These are phyloP conservation scores for Chrysoporthe puriensis DNA, from an alignment of 2,329 filamentous ascomycete species.

Conservation along the genomic window DNA sequence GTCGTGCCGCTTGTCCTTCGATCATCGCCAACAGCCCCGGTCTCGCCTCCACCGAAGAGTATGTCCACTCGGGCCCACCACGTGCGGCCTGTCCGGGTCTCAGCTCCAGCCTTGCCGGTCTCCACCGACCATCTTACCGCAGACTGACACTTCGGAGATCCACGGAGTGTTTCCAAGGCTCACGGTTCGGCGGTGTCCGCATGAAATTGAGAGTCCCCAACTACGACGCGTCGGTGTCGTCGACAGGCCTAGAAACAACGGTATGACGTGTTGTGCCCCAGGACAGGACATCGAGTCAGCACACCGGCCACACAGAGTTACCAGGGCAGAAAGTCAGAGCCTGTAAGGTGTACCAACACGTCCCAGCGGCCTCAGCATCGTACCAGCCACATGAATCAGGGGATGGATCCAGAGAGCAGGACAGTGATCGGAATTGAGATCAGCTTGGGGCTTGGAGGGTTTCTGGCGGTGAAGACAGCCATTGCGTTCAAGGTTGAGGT, in stretches of 20 bases:
- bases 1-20: slow-evolving; percentile 11
- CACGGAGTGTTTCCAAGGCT: slow-evolving; percentile 39
- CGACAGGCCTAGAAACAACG: slow-evolving; percentile 35
- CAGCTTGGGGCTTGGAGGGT: not conserved
- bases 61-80: slow-evolving; percentile 20
- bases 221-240: slow-evolving; percentile 37
- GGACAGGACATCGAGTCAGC: slow-evolving; percentile 43
- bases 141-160: slow-evolving; percentile 27
- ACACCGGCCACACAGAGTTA: slow-evolving; percentile 55
- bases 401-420: slow-evolving; percentile 63
- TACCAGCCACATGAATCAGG: slow-evolving; percentile 64
- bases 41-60: slow-evolving; percentile 16
- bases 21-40: slow-evolving; percentile 7
- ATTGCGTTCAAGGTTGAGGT: slow-evolving; percentile 14
- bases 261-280: slow-evolving; percentile 36
- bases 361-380: slow-evolving; percentile 62
- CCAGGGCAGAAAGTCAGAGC: slow-evolving; percentile 46
- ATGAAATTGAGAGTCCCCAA: slow-evolving; percentile 43
- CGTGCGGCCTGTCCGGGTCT: slow-evolving; percentile 22
- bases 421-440: slow-evolving; percentile 33
- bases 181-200: slow-evolving; percentile 35
- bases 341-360: slow-evolving; percentile 60
- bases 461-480: not conserved
- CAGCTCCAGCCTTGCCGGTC: slow-evolving; percentile 8
- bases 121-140: slow-evolving; percentile 30